Conservation (phyloP, 2,329 filamentous ascomycete genomes). For the Calonectria pseudoturangicola region DNA sequence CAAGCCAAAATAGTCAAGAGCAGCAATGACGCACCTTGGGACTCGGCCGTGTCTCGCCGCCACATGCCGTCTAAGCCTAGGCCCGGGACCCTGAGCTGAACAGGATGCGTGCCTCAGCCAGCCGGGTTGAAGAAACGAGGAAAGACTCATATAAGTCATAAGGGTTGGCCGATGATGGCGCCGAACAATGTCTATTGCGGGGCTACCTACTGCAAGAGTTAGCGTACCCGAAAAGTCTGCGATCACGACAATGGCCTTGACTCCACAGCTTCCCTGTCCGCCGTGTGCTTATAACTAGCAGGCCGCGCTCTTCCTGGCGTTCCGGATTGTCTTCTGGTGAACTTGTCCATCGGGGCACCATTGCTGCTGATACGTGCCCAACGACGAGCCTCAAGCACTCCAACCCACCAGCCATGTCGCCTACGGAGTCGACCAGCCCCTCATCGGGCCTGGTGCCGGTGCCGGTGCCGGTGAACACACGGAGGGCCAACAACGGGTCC, state of each 20-base stretch:
- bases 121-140: background rate
- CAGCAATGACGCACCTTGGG: constrained; percentile 2
- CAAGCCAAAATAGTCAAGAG: background rate
- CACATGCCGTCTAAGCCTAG: background rate
- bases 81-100: background rate
- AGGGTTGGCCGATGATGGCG: constrained; percentile 38
- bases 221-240: constrained; percentile 47
- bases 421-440: background rate
- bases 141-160: constrained; percentile 8
- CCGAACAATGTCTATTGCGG: constrained; percentile 44
- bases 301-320: background rate
- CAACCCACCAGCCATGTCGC: constrained; percentile 1
- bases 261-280: constrained; percentile 43
- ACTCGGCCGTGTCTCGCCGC: constrained; percentile 11
- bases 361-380: constrained; percentile 30
- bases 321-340: background rate
- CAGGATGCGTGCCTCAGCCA: background rate
- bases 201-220: constrained; percentile 40
- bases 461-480: constrained; percentile 46
- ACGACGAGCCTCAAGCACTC: constrained; percentile 11
- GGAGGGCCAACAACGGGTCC: constrained; percentile 39
- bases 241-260: constrained; percentile 50
- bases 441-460: constrained; percentile 46
- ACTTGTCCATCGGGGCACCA: constrained; percentile 9
- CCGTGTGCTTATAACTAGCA: constrained; percentile 23